A percentile compares a stretch with the other conserved stretches of the same genome.
phyloP scores from a whole-genome alignment of 73 alveolate species.

The Paramecium caudatum region DNA sequence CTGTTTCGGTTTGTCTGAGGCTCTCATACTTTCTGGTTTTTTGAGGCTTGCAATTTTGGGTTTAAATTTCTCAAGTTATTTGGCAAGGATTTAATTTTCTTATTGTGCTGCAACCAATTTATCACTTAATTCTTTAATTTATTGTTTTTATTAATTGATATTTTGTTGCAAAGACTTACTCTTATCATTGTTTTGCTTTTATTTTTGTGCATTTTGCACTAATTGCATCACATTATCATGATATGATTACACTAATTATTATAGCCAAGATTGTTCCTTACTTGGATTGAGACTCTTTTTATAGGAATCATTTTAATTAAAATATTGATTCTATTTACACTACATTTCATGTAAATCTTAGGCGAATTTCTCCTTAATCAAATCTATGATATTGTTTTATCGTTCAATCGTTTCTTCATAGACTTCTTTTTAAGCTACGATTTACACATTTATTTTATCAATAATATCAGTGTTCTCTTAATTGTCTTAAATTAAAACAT shows the following conservation, averaged over 20 bases:
- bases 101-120: not conserved
- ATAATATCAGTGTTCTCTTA: constrained; percentile 46
- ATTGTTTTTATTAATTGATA: not conserved
- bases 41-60: constrained; percentile 47
- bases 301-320: constrained; percentile 34
- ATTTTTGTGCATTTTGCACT: not conserved
- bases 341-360: constrained; percentile 12
- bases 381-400: constrained; percentile 42
- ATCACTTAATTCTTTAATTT: constrained; percentile 36
- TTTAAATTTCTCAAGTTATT: constrained; percentile 50
- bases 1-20: not conserved
- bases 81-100: not conserved
- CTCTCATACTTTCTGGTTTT: not conserved
- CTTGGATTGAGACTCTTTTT: constrained; percentile 53
- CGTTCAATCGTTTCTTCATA: constrained; percentile 56
- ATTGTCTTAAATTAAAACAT: constrained; percentile 17
- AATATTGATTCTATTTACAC: constrained; percentile 49
- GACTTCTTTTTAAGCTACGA: constrained; percentile 23
- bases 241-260: constrained; percentile 17
- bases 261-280: constrained; percentile 33
- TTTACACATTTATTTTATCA: not conserved
- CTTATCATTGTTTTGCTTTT: constrained; percentile 11
- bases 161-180: not conserved
- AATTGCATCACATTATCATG: constrained; percentile 20
- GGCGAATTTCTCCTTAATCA: constrained; percentile 35